Evolutionary conservation across 176 grass and related monocot genomes (phyloP).

Genomic region (Cenchrus purpureus): DNA sequence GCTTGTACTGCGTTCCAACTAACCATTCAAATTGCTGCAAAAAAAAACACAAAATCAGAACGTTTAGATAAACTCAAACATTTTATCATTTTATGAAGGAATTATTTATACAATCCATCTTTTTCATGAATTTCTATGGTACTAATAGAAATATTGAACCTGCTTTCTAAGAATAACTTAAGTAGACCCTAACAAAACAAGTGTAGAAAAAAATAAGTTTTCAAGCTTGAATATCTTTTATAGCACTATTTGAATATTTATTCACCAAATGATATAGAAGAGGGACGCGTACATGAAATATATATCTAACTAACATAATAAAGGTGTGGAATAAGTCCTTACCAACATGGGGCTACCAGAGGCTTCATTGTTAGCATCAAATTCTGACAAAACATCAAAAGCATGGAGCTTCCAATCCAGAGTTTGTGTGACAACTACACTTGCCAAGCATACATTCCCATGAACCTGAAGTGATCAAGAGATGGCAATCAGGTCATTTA

Average conservation of each 20-base stretch:
- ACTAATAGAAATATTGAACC: slow-evolving; percentile 1
- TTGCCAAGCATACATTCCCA: slow-evolving; percentile 91
- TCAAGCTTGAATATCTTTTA: slow-evolving; percentile 1
- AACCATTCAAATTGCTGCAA: slow-evolving; percentile 98
- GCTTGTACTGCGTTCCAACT: slow-evolving; percentile 90
- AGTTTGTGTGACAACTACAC: slow-evolving; percentile 96
- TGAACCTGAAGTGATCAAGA: slow-evolving; percentile 74
- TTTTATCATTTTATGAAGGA: slow-evolving; percentile 22
- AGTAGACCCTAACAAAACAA: neutral
- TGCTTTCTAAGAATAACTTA: slow-evolving; percentile 30
- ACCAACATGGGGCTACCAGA: slow-evolving; percentile 84
- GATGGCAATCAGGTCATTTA: neutral
- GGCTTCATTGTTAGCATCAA: slow-evolving; percentile 82
- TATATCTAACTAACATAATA: slow-evolving; percentile 17
- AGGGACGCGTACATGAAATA: neutral
- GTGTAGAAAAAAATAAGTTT: slow-evolving; percentile 20
- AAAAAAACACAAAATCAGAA: slow-evolving; percentile 22
- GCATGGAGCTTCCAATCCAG: slow-evolving; percentile 99
- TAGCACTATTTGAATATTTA: slow-evolving; percentile 28
- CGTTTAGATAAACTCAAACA: slow-evolving; percentile 17
- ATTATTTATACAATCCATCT: slow-evolving; percentile 1
- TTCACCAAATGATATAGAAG: slow-evolving; percentile 37
- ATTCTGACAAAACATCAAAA: slow-evolving; percentile 98
- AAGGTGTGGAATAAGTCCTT: slow-evolving; percentile 35
- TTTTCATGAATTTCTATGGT: neutral